Conservation (phyloP, 1,284 basidiomycete species). For the Moesziomyces antarcticus region DNA sequence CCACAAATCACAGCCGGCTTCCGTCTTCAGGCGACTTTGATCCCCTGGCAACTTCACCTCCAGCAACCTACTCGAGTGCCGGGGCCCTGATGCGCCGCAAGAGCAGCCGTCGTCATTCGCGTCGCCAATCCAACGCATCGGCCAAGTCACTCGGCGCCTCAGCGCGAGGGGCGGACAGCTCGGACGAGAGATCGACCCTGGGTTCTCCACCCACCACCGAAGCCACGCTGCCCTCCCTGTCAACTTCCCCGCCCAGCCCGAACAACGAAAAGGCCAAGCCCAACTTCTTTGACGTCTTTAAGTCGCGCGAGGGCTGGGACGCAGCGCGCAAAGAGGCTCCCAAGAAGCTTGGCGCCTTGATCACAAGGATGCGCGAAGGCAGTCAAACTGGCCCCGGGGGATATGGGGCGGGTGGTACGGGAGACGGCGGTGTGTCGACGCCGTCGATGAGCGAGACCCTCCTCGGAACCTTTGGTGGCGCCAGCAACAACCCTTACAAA, state of each 20-base stretch:
- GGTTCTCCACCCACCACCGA: constrained; percentile 31
- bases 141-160: constrained; percentile 21
- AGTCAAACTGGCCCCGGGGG: constrained; percentile 17
- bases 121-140: constrained; percentile 29
- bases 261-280: constrained; percentile 25
- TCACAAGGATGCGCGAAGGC: constrained; percentile 62
- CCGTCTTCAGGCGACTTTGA: constrained; percentile 19
- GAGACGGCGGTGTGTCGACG: constrained; percentile 16
- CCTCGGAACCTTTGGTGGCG: constrained; percentile 26
- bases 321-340: constrained; percentile 62
- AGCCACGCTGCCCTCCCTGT: constrained; percentile 9
- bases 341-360: constrained; percentile 62
- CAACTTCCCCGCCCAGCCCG: constrained; percentile 29
- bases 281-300: constrained; percentile 59
- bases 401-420: constrained; percentile 5
- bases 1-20: constrained; percentile 8
- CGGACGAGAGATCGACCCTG: constrained; percentile 29
- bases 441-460: constrained; percentile 35
- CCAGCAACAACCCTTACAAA: constrained; percentile 32
- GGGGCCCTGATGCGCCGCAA: constrained; percentile 24
- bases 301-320: constrained; percentile 63
- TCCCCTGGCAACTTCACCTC: constrained; percentile 14
- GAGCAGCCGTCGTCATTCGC: constrained; percentile 34
- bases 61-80: constrained; percentile 11
- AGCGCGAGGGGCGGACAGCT: constrained; percentile 17